A percentile compares a stretch with the other conserved stretches of the same genome.
Conservation (phyloP, 768 basidiomycete species). For the Hericium coralloides region DNA sequence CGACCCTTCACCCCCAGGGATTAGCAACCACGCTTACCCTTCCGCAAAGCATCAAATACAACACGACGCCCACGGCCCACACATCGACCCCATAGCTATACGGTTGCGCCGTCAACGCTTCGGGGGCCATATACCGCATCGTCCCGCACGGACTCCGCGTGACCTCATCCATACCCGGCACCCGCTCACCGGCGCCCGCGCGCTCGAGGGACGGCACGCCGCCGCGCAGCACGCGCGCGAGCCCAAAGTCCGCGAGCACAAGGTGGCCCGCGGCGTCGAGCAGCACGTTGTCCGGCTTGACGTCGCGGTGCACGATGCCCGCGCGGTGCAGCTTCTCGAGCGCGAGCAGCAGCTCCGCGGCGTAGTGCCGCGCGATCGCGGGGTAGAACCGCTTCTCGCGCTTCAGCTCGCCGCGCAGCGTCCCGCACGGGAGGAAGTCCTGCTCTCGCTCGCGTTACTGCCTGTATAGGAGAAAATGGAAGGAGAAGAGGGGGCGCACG, state of each 20-base stretch:
- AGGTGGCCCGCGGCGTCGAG: slow-evolving; percentile 37
- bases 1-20: neutral
- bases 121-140: slow-evolving; percentile 3
- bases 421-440: neutral
- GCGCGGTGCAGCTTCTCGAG: neutral
- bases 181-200: neutral
- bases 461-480: too few species aligned
- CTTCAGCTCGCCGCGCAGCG: neutral
- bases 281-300: slow-evolving; percentile 40
- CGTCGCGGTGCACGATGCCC: slow-evolving; percentile 20
- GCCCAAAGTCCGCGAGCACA: slow-evolving; percentile 42
- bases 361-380: neutral
- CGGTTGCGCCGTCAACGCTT: neutral
- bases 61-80: slow-evolving; percentile 2
- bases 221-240: slow-evolving; percentile 22
- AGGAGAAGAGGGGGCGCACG: neutral
- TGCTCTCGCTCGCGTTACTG: neutral
- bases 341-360: slow-evolving; percentile 1
- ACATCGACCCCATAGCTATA: slow-evolving; percentile 1
- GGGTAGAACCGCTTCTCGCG: neutral
- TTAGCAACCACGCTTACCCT: neutral
- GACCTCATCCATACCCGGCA: neutral
- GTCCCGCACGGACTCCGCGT: neutral
- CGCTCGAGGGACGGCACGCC: neutral
- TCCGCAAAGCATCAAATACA: neutral